Evolutionary conservation across 116 monocot species (phyloP).

Genomic region (Papilionanthe hybrid): DNA sequence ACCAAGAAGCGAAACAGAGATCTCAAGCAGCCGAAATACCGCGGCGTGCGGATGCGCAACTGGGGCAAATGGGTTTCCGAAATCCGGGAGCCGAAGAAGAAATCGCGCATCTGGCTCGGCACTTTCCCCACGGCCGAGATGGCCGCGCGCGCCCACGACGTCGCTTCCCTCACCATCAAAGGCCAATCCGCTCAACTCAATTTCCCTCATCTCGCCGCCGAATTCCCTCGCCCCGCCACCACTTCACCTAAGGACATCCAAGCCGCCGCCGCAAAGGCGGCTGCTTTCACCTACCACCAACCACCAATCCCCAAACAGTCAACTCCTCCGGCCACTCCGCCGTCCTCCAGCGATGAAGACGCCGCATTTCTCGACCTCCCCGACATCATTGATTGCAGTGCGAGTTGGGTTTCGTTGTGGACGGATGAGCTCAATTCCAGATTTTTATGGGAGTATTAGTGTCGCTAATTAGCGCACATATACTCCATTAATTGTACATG

Average conservation of each 20-base stretch:
- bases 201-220: slow-evolving; percentile 16
- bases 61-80: slow-evolving; percentile 29
- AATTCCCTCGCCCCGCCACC: slow-evolving; percentile 16
- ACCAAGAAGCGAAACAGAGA: neutral
- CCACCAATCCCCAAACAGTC: neutral
- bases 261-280: slow-evolving; percentile 18
- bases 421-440: neutral
- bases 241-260: slow-evolving; percentile 16
- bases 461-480: neutral
- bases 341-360: neutral
- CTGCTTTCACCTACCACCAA: neutral
- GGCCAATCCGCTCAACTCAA: slow-evolving; percentile 16
- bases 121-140: slow-evolving; percentile 23
- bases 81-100: slow-evolving; percentile 22
- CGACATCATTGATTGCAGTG: neutral
- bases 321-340: neutral
- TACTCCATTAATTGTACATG: neutral
- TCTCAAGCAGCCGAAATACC: slow-evolving; percentile 12
- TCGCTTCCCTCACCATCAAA: slow-evolving; percentile 14
- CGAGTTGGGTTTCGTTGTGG: neutral
- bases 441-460: slow-evolving; percentile 2
- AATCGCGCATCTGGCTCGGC: slow-evolving; percentile 22
- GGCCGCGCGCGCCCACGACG: slow-evolving; percentile 23
- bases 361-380: neutral
- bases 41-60: slow-evolving; percentile 24